phyloP scores from a whole-genome alignment of 768 basidiomycete genomes.

The Lactarius sp. region DNA sequence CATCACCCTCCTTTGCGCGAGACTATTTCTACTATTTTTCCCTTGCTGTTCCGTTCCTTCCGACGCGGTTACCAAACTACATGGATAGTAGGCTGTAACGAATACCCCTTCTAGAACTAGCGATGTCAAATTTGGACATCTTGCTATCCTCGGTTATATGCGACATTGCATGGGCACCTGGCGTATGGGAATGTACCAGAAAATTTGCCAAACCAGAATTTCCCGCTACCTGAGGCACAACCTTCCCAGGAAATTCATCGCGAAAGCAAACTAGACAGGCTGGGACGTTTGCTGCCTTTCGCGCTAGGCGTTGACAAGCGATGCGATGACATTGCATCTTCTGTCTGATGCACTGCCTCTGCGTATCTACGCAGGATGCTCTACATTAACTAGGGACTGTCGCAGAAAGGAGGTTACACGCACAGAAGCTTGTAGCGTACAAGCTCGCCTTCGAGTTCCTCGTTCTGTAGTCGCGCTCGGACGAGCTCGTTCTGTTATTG shows the following conservation, averaged over 20 bases:
- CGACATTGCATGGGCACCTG: not conserved
- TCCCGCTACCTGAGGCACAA: not conserved
- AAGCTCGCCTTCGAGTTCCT: slow-evolving; percentile 90
- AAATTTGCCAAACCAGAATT: not conserved
- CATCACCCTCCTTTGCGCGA: not conserved
- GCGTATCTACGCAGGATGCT: slow-evolving; percentile 39
- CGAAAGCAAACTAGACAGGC: slow-evolving; percentile 23
- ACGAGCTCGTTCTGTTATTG: slow-evolving; percentile 80
- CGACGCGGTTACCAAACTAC: not conserved
- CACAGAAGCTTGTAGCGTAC: slow-evolving; percentile 92
- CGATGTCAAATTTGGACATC: not conserved
- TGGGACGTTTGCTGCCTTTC: slow-evolving; percentile 28
- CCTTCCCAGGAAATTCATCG: slow-evolving; percentile 3
- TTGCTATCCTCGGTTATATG: not conserved
- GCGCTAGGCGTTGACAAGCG: slow-evolving; percentile 35
- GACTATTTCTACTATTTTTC: not conserved
- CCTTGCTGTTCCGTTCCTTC: not conserved
- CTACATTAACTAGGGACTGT: not conserved
- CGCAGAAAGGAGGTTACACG: slow-evolving; percentile 31
- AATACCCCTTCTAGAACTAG: not conserved
- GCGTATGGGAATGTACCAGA: not conserved
- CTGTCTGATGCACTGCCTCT: slow-evolving; percentile 48
- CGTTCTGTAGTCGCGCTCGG: slow-evolving; percentile 78
- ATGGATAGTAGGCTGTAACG: not conserved
- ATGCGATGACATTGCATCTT: slow-evolving; percentile 46